Evolutionary conservation across 2,329 filamentous ascomycete species (phyloP), one percentile per base, ranked within the genome.

Genomic region (Magnaporthiopsis rhizophila): DNA sequence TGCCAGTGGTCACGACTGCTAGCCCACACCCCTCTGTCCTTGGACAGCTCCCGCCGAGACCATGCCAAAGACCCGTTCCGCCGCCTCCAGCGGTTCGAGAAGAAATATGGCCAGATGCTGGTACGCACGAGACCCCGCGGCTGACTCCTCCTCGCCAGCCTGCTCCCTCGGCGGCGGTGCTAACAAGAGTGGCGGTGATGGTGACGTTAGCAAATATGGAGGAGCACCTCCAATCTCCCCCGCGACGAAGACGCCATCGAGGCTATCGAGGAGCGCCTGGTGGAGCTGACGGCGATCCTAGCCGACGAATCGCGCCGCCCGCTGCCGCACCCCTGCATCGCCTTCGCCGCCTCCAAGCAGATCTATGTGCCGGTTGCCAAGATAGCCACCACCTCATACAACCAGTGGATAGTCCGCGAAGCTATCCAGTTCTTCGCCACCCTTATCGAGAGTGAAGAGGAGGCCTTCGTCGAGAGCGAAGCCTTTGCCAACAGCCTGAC

Each of bases 381-480:
- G 77, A 92, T 98, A 69, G 92, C 93, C 3, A 87, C 91, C 2
- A 89, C 89, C 0, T 92, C 90, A 38, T 89, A 91, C 74, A 90
- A 96, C 75, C 90, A 96, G 71, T 89, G 86, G 72, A 89, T 97
- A 72, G 89, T 98, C 69, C 88, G 89, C 68, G 90, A 94, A 72
- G 90, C 91, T 32, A 89, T 97, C 53, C 81, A 89, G 57, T 88
- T 97, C 73, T 97, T 97, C 76, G 92, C 91, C 65, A 92, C 92
- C 21, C 83, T 99, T 67, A 91, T 98, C 71, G 95, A 99, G 77
- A 95, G 92, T 74, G 95, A 98, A 75, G 93, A 97, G 77, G 95
- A 97, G 73, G 92, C 92, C 50, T 96, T 98, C 72, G 86, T 97
- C 61, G 91, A 96, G 72, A 96, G 90, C 72, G 85, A 89, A 38